These are phyloP conservation scores for Nicotiana obtusifolia DNA, from an alignment of 257 asterid genomes.

Conservation along the genomic window DNA sequence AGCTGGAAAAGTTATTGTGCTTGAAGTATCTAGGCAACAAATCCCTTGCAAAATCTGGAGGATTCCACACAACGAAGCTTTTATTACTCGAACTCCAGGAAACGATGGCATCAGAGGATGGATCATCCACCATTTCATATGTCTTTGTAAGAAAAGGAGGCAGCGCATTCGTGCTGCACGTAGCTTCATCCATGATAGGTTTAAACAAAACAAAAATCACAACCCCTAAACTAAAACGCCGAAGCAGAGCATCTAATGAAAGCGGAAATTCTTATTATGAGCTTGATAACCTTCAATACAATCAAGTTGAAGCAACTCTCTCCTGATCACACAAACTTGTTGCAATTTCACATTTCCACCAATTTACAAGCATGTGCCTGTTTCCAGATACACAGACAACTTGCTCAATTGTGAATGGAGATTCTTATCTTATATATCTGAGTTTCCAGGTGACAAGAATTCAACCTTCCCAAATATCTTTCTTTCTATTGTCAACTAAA, in stretches of 20 bases:
- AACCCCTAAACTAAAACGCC: neutral
- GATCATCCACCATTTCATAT: conserved; percentile 91
- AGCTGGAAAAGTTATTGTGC: conserved; percentile 93
- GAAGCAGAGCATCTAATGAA: neutral
- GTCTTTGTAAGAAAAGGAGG: conserved; percentile 87
- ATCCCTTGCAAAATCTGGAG: conserved; percentile 62
- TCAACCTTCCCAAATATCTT: neutral
- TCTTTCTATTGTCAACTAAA: conserved; percentile 5
- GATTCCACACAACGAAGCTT: conserved; percentile 83
- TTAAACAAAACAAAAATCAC: conserved; percentile 8
- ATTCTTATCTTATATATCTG: neutral
- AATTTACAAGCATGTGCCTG: neutral
- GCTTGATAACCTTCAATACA: neutral
- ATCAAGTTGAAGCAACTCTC: neutral
- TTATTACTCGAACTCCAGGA: conserved; percentile 69
- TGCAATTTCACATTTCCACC: conserved; percentile 4
- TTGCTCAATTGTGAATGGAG: neutral
- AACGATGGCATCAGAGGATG: conserved; percentile 49
- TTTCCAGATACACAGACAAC: neutral
- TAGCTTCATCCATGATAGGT: conserved; percentile 65
- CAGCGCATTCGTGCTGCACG: conserved; percentile 46
- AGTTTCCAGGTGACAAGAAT: neutral
- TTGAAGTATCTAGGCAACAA: conserved; percentile 78
- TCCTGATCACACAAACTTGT: neutral
- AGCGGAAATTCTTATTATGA: neutral